Percentiles rank a stretch among this genome's conserved stretches.
These are phyloP conservation scores for Trichoderma breve DNA, from an alignment of 2,329 filamentous ascomycete genomes.

Conservation along the genomic window DNA sequence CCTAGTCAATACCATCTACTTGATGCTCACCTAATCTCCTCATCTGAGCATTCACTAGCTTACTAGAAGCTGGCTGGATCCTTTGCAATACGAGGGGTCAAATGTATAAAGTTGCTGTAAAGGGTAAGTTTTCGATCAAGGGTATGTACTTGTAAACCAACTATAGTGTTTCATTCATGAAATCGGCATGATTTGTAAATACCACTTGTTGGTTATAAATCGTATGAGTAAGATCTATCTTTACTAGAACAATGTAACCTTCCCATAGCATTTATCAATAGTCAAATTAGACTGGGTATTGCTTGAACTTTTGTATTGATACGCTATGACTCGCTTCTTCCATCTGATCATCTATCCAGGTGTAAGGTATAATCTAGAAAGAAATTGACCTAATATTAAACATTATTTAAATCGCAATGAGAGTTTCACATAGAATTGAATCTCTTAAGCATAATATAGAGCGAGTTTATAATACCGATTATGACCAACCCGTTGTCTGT, in stretches of 20 bases:
- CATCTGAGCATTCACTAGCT: background rate
- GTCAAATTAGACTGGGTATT: background rate
- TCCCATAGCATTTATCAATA: background rate
- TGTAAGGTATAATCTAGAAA: background rate
- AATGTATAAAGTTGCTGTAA: too few species aligned
- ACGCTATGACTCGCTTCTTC: background rate
- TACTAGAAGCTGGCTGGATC: too few species aligned
- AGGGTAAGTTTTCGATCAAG: too few species aligned
- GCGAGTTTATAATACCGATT: background rate
- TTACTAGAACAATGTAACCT: background rate
- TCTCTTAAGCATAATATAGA: background rate
- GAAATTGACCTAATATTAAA: background rate
- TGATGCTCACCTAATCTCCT: background rate
- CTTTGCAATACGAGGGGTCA: too few species aligned
- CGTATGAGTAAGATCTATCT: background rate
- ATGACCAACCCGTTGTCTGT: background rate
- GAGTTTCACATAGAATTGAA: background rate
- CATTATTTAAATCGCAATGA: background rate
- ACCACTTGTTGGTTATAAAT: too few species aligned
- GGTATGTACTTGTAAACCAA: too few species aligned
- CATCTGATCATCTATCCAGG: background rate
- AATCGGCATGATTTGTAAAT: too few species aligned
- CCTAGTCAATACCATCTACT: background rate
- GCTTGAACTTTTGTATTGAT: background rate
- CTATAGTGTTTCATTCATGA: too few species aligned